A percentile compares a stretch with the other conserved stretches of the same genome.
Conservation (phyloP, 306 rosid genomes). For the Cyclanthera cordifolia region DNA sequence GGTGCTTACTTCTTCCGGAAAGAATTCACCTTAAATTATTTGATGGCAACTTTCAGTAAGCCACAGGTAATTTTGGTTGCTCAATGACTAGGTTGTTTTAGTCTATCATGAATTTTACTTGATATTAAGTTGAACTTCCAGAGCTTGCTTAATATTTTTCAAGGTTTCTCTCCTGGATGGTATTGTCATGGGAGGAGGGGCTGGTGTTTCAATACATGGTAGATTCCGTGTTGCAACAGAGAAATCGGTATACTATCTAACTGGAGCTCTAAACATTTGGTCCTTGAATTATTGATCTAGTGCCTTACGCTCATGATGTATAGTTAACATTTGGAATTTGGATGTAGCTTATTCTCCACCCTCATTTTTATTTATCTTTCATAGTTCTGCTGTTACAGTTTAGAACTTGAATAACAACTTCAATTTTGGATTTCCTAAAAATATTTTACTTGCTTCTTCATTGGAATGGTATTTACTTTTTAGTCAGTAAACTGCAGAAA, state of each 20-base stretch:
- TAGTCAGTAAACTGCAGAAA: not conserved
- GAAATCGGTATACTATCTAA: conserved; percentile 28
- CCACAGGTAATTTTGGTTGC: conserved; percentile 54
- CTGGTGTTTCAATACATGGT: conserved; percentile 83
- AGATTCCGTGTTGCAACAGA: conserved; percentile 84
- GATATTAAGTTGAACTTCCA: not conserved
- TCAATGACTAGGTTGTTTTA: not conserved
- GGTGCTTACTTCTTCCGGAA: conserved; percentile 47
- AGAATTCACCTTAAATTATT: conserved; percentile 57
- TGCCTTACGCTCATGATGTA: not conserved
- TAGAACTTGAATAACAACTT: not conserved
- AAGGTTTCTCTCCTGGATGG: conserved; percentile 91
- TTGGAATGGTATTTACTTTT: not conserved
- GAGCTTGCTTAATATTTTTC: conserved; percentile 14
- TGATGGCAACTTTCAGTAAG: conserved; percentile 81
- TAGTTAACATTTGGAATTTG: not conserved
- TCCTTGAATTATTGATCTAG: not conserved
- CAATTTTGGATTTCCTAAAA: not conserved
- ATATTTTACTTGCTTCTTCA: not conserved
- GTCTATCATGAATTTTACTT: not conserved
- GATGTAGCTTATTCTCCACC: not conserved
- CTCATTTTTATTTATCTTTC: not conserved
- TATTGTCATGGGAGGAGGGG: conserved; percentile 97
- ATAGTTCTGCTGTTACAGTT: not conserved
- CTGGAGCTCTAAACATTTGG: not conserved